These are phyloP conservation scores for Penicillium vulpinum DNA, from an alignment of 2,329 filamentous ascomycete genomes.

Conservation along the genomic window DNA sequence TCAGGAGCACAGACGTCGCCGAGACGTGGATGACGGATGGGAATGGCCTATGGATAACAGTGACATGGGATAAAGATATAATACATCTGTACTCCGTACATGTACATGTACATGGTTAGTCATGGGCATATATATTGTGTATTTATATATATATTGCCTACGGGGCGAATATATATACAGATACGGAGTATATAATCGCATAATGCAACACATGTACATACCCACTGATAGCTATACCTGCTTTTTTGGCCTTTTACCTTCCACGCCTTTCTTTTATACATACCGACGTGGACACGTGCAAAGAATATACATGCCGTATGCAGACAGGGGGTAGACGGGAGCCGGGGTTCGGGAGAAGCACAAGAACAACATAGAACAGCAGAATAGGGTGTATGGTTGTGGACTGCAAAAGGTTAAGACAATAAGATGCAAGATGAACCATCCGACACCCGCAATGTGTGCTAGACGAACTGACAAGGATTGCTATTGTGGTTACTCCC, in stretches of 20 bases:
- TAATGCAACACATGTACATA: too few relatives aligned
- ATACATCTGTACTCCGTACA: not conserved
- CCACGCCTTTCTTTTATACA: not conserved
- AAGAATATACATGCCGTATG: not conserved
- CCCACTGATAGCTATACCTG: conserved; percentile 14
- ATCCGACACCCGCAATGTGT: not conserved
- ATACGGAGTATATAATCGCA: too few relatives aligned
- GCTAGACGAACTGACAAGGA: not conserved
- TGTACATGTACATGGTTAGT: not conserved
- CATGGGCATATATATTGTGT: not conserved
- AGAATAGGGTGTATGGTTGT: not conserved
- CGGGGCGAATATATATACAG: too few relatives aligned
- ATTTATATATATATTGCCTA: not conserved
- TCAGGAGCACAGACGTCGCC: conserved; percentile 2
- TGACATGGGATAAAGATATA: not conserved
- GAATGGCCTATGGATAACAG: not conserved
- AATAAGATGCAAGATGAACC: not conserved
- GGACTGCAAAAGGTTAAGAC: not conserved
- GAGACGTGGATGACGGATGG: not conserved
- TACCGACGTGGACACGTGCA: not conserved
- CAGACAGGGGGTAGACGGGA: not conserved
- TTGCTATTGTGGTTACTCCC: conserved; percentile 1
- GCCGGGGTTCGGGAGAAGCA: not conserved
- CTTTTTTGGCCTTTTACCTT: not conserved
- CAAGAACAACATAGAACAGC: not conserved